Percentiles rank a stretch among this genome's conserved stretches.
These are phyloP conservation scores for Russula griseocarnosa DNA, from an alignment of 768 basidiomycete species.

Conservation along the genomic window DNA sequence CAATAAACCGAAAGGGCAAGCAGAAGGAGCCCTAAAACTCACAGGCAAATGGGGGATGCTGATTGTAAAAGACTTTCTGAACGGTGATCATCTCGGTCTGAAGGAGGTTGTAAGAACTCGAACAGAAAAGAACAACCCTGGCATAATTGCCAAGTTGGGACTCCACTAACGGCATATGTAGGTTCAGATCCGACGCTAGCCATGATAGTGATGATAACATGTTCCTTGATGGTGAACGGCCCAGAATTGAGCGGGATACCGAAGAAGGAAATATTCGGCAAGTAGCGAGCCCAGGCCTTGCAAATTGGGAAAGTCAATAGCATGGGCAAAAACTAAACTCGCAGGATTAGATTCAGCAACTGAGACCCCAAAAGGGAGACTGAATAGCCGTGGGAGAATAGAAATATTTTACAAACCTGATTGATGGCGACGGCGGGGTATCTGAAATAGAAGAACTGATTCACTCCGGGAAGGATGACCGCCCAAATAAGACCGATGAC, in stretches of 20 bases:
- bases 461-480: constrained; percentile 63
- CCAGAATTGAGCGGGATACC: constrained; percentile 59
- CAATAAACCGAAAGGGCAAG: background rate
- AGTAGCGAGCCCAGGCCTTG: constrained; percentile 50
- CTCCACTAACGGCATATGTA: constrained; percentile 34
- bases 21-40: constrained; percentile 13
- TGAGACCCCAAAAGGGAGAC: background rate
- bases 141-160: background rate
- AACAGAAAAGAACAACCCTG: background rate
- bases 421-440: constrained; percentile 46
- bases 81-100: constrained; percentile 45
- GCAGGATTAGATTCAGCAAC: background rate
- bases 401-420: constrained; percentile 24
- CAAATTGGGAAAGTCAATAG: constrained; percentile 65
- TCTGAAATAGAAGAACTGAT: constrained; percentile 74
- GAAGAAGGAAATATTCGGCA: constrained; percentile 52
- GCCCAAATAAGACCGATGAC: constrained; percentile 44
- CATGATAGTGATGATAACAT: constrained; percentile 50
- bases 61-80: constrained; percentile 45
- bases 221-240: constrained; percentile 72
- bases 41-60: constrained; percentile 37
- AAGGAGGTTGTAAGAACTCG: background rate
- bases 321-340: constrained; percentile 53
- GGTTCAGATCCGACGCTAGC: constrained; percentile 36
- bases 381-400: background rate